Evolutionary conservation across 176 grass and related monocot genomes (phyloP).

Genomic region (Carex cristatella): DNA sequence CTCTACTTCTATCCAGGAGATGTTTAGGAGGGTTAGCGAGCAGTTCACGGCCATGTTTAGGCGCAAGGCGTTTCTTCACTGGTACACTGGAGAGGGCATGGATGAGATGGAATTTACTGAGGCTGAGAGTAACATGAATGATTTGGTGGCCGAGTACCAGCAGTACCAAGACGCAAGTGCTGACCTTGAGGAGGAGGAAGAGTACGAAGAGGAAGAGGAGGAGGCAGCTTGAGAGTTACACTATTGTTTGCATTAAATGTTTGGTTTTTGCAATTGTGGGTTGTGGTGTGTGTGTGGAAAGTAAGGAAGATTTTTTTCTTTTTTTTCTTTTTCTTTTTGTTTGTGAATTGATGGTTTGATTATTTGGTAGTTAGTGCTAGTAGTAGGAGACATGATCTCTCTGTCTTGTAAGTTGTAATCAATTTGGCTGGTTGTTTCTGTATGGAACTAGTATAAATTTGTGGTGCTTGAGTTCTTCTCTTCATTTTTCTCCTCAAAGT

Average conservation of each 20-base stretch:
- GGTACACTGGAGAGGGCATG: conserved; percentile 96
- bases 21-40: conserved; percentile 83
- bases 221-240: conserved; percentile 25
- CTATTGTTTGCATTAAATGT: neutral
- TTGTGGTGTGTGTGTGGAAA: conserved; percentile 19
- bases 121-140: conserved; percentile 89
- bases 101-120: conserved; percentile 95
- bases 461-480: neutral
- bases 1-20: conserved; percentile 67
- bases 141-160: conserved; percentile 81
- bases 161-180: conserved; percentile 74
- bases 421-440: conserved; percentile 2
- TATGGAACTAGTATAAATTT: conserved; percentile 2
- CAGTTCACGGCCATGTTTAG: conserved; percentile 99
- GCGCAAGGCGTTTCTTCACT: conserved; percentile 97
- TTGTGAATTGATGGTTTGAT: conserved; percentile 15
- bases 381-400: neutral
- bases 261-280: conserved; percentile 14
- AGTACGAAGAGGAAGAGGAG: conserved; percentile 49
- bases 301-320: neutral
- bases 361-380: conserved; percentile 11
- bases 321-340: neutral
- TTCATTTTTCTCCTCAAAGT: neutral
- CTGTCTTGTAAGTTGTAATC: conserved; percentile 21
- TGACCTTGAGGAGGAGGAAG: conserved; percentile 40